Percentiles rank a stretch among this genome's conserved stretches.
phyloP scores from a whole-genome alignment of 2,329 filamentous ascomycete genomes.

The Samsoniella hepiali region DNA sequence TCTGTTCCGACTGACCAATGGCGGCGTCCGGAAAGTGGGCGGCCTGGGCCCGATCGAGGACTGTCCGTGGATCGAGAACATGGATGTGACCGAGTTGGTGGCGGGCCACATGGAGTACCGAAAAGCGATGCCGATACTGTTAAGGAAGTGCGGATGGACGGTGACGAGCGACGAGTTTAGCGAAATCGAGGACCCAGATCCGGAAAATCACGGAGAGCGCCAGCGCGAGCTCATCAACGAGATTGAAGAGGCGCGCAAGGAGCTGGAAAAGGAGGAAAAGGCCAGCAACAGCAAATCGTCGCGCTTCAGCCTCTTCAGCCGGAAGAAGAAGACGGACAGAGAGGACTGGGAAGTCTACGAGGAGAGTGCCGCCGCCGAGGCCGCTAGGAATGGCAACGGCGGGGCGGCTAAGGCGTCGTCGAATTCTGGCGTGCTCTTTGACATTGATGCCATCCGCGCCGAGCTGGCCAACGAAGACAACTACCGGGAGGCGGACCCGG shows the following conservation, averaged over 20 bases:
- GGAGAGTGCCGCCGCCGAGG: constrained; percentile 50
- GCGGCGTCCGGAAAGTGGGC: constrained; percentile 84
- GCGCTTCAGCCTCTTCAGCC: constrained; percentile 73
- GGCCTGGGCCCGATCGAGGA: constrained; percentile 74
- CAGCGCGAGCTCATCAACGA: constrained; percentile 94
- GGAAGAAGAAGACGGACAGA: constrained; percentile 76
- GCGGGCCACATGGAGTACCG: constrained; percentile 97
- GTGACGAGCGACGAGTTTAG: constrained; percentile 91
- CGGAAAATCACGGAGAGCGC: constrained; percentile 81
- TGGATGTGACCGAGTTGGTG: constrained; percentile 81
- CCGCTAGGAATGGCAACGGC: constrained; percentile 27
- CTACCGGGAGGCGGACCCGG: constrained; percentile 47
- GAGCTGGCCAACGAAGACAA: constrained; percentile 68
- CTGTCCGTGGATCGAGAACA: constrained; percentile 81
- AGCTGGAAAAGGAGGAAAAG: constrained; percentile 76
- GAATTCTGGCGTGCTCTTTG: constrained; percentile 74
- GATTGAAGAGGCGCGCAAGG: constrained; percentile 88
- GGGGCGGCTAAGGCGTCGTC: constrained; percentile 25
- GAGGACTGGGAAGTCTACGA: constrained; percentile 96
- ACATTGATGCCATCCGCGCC: constrained; percentile 88
- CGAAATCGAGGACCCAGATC: constrained; percentile 96
- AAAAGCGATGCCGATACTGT: constrained; percentile 80
- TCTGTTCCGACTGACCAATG: constrained; percentile 89
- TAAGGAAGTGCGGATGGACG: constrained; percentile 85
- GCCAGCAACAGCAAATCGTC: constrained; percentile 49